A percentile compares a stretch with the other conserved stretches of the same genome.
phyloP scores from a whole-genome alignment of 345 rosid genomes.

The Adansonia digitata region DNA sequence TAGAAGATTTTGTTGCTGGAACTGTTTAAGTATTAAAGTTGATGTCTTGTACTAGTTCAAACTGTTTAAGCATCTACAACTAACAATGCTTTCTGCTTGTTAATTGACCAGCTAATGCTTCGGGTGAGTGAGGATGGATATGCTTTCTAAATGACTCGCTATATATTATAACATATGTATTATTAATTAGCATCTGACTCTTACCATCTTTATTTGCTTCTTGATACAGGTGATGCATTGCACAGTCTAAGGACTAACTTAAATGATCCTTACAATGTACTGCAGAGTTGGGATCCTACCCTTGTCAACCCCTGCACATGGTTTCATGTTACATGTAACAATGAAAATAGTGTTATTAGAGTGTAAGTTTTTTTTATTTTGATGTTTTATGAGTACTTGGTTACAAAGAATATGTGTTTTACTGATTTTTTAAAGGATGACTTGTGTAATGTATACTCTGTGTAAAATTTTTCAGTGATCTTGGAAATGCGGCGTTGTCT shows the following conservation, averaged over 20 bases:
- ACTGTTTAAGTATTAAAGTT: not conserved
- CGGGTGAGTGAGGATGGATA: not conserved
- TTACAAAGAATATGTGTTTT: not conserved
- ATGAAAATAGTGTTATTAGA: conserved; percentile 89
- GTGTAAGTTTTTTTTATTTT: conserved; percentile 47
- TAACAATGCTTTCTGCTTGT: conserved; percentile 9
- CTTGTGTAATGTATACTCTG: conserved; percentile 1
- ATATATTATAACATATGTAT: not conserved
- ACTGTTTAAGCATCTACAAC: not conserved
- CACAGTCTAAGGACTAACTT: conserved; percentile 70
- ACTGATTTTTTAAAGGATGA: not conserved
- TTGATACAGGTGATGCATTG: conserved; percentile 85
- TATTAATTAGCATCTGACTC: not conserved
- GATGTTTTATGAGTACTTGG: conserved; percentile 1
- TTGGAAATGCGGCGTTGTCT: conserved; percentile 92
- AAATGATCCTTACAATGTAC: conserved; percentile 81
- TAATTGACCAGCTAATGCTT: not conserved
- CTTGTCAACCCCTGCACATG: conserved; percentile 98
- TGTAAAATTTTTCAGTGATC: conserved; percentile 50
- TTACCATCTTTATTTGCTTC: conserved; percentile 11
- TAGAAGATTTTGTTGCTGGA: not conserved
- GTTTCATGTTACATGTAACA: conserved; percentile 96
- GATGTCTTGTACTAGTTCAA: not conserved
- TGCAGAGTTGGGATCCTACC: conserved; percentile 98
- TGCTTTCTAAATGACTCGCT: not conserved